phyloP scores from a whole-genome alignment of 192 early-diverging fungal species.

The Coemansia sp. region DNA sequence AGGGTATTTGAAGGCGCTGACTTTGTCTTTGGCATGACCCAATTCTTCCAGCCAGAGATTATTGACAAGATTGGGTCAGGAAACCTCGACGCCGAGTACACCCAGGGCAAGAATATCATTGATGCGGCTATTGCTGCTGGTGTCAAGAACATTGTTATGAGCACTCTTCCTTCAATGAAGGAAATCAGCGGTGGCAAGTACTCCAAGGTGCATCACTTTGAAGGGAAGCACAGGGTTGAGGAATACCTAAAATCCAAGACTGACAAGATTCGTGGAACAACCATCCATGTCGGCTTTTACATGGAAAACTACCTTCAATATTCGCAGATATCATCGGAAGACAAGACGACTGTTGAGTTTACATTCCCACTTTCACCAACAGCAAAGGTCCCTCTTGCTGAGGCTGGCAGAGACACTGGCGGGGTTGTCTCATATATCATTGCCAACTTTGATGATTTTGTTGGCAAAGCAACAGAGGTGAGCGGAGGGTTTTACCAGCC shows the following conservation, averaged over 20 bases:
- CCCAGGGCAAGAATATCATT: slow-evolving; percentile 24
- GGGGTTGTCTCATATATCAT: slow-evolving; percentile 34
- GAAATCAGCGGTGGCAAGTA: slow-evolving; percentile 27
- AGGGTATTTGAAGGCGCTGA: slow-evolving; percentile 27
- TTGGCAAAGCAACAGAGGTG: slow-evolving; percentile 12
- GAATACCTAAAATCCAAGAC: slow-evolving; percentile 32
- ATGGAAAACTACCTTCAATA: slow-evolving; percentile 38
- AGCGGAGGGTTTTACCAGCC: slow-evolving; percentile 37
- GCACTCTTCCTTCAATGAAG: slow-evolving; percentile 34
- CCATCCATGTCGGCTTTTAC: slow-evolving; percentile 29
- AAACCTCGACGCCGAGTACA: slow-evolving; percentile 27
- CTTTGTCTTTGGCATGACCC: slow-evolving; percentile 38
- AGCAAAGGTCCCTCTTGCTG: slow-evolving; percentile 31
- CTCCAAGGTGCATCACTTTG: slow-evolving; percentile 28
- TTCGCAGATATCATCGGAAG: slow-evolving; percentile 32
- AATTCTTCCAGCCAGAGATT: slow-evolving; percentile 27
- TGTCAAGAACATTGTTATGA: slow-evolving; percentile 26
- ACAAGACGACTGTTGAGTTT: slow-evolving; percentile 36
- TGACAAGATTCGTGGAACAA: slow-evolving; percentile 22
- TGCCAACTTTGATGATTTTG: slow-evolving; percentile 30
- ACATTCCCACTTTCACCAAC: slow-evolving; percentile 27
- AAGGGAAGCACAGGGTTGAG: slow-evolving; percentile 33
- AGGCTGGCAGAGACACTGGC: slow-evolving; percentile 34
- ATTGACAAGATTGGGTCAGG: slow-evolving; percentile 11
- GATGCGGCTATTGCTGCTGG: slow-evolving; percentile 12